phyloP scores from a whole-genome alignment of 176 grass and related monocot genomes.

The Sorghum bicolor region DNA sequence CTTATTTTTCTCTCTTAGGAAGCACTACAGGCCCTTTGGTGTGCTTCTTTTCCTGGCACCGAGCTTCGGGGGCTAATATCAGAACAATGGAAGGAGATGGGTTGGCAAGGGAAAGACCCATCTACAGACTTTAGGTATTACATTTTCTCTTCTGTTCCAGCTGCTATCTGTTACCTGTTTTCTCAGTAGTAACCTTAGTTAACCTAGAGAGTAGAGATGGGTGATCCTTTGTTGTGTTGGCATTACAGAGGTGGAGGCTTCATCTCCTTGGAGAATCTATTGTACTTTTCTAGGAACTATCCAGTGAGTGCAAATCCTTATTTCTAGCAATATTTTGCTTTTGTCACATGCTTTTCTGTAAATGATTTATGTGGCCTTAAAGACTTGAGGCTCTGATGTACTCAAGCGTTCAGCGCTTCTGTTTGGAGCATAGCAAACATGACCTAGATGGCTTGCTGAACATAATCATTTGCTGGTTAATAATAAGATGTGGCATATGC shows the following conservation, averaged over 20 bases:
- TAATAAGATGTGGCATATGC: not conserved
- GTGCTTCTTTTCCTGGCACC: constrained; percentile 72
- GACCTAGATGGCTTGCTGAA: not conserved
- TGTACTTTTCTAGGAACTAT: constrained; percentile 88
- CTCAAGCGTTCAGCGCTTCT: not conserved
- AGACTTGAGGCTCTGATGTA: not conserved
- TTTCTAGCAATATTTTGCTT: not conserved
- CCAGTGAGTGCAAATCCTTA: constrained; percentile 52
- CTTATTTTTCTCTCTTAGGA: constrained; percentile 77
- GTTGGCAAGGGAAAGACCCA: constrained; percentile 98
- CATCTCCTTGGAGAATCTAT: constrained; percentile 95
- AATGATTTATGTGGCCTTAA: not conserved
- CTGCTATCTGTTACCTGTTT: not conserved
- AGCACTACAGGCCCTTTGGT: constrained; percentile 74
- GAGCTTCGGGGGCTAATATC: constrained; percentile 78
- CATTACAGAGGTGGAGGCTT: constrained; percentile 85
- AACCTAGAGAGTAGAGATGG: constrained; percentile 10
- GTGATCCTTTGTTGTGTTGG: constrained; percentile 11
- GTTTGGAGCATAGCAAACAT: not conserved
- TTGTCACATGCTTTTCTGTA: not conserved
- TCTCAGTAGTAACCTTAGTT: not conserved
- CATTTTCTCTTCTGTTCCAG: not conserved
- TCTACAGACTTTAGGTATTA: constrained; percentile 98
- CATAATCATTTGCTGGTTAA: not conserved
- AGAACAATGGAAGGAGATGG: constrained; percentile 99